Evolutionary conservation across 2,329 filamentous ascomycete species (phyloP).

Genomic region (Tolypocladium pustulatum): DNA sequence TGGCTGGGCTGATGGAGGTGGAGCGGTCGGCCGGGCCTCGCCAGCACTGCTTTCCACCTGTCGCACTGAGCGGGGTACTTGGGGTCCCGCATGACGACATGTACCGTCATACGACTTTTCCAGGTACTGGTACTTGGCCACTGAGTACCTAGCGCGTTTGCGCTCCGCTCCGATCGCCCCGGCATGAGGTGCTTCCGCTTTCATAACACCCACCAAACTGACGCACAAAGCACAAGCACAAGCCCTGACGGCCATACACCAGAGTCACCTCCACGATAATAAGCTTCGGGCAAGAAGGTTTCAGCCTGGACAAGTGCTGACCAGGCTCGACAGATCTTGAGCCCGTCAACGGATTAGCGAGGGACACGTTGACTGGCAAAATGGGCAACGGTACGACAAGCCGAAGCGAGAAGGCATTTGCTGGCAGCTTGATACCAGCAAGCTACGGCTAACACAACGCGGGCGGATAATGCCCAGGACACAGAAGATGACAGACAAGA

Average conservation of each 20-base stretch:
- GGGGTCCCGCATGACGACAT: constrained; percentile 19
- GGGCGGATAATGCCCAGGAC: not conserved
- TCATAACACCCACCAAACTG: not conserved
- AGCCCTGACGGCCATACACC: not conserved
- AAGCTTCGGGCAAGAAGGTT: not conserved
- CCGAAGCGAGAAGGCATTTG: not conserved
- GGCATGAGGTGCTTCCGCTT: constrained; percentile 3
- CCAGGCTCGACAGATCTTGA: not conserved
- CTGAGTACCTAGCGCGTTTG: constrained; percentile 13
- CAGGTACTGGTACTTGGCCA: constrained; percentile 18
- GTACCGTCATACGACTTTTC: constrained; percentile 25
- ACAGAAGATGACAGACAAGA: not conserved
- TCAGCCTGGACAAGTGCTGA: not conserved
- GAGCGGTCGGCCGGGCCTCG: not conserved
- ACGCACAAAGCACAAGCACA: not conserved
- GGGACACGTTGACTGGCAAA: not conserved
- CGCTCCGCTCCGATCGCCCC: constrained; percentile 2
- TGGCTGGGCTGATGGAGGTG: not conserved
- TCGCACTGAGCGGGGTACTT: constrained; percentile 19
- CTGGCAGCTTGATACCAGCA: not conserved
- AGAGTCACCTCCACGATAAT: too few relatives aligned
- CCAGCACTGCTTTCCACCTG: not conserved
- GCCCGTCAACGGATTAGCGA: not conserved
- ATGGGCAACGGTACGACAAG: too few relatives aligned
- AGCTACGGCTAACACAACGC: not conserved